These are phyloP conservation scores for Citrus maxima DNA, from an alignment of 345 rosid species.

Conservation along the genomic window DNA sequence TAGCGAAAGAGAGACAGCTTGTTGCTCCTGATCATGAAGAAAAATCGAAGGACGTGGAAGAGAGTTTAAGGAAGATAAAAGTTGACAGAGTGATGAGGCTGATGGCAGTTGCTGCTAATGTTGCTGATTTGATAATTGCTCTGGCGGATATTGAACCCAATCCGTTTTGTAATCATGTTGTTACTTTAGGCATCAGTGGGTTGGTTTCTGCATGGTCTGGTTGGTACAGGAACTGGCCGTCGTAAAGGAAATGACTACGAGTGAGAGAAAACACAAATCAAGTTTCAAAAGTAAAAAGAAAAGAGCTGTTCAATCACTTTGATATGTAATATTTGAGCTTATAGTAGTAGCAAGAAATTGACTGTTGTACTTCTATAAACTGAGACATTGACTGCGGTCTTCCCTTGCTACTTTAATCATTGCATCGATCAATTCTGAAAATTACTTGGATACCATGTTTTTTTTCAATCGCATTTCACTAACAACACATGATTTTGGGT, in stretches of 20 bases:
- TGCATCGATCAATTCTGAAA: no score
- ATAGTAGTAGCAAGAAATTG: neutral
- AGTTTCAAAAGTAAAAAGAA: neutral
- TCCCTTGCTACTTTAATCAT: neutral
- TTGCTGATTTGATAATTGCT: slow-evolving; percentile 82
- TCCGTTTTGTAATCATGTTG: slow-evolving; percentile 72
- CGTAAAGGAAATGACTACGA: slow-evolving; percentile 7
- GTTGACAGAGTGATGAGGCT: slow-evolving; percentile 75
- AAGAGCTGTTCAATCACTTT: neutral
- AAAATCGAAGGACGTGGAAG: slow-evolving; percentile 26
- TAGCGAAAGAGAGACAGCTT: slow-evolving; percentile 45
- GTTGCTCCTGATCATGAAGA: slow-evolving; percentile 16
- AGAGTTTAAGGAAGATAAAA: slow-evolving; percentile 41
- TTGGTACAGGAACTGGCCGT: slow-evolving; percentile 98
- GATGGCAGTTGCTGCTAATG: slow-evolving; percentile 86
- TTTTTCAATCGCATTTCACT: no score
- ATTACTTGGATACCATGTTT: no score
- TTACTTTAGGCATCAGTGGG: slow-evolving; percentile 82
- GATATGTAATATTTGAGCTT: neutral
- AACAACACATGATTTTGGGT: no score
- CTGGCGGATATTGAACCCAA: slow-evolving; percentile 86
- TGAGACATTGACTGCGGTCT: neutral
- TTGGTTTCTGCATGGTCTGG: slow-evolving; percentile 98
- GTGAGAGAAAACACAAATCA: neutral
- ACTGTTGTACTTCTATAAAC: neutral